Evolutionary conservation across 495 filamentous ascomycete genomes (phyloP), one percentile per base, ranked within the genome.

Genomic region (Xylona heveae): DNA sequence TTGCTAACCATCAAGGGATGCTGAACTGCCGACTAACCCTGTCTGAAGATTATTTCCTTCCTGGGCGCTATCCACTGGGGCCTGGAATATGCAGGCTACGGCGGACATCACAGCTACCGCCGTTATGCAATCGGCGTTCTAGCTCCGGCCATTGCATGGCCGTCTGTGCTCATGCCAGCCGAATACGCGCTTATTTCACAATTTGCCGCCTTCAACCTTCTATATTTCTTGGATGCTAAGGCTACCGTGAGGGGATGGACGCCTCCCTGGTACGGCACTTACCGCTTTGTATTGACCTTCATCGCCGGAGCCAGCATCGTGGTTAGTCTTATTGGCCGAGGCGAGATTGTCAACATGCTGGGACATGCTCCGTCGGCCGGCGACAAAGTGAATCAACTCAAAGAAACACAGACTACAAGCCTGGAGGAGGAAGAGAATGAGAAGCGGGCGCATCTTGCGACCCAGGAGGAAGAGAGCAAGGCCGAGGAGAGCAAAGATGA

Each of bases 1-100:
- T 7, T 7, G 16, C 7, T 16, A 8, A 30, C 7, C 28, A 4
- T 14, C 19, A 15, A 6, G 26, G 10, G 8, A 7, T 15, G 19
- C 21, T 30, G 33, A 17, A 34, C 12, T 21, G 21, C 17, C n/a
- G 19, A 24, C 7, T 24, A 10, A 10, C 21, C 21, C 36, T 24
- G 19, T 21, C 13, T 18, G 1, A 38, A 79, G 74, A 83, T 94
- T 43, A 74, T 94, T 44, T 91, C 83, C 28, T 95, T 95, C 65
- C 68, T 97, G 15, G 88, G 88, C 30, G 88, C 90, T 22, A 70
- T 94, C 44, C 88, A 97, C 53, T 95, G 90, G 90, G 79, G 79
- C 40, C 55, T 84, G 35, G 78, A 84, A 54, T 82, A 67, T 58
- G 77, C 76, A 35, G 61, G 65, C 37, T 69, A 71, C 61, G 63